These are phyloP conservation scores for Collariella sp. DNA, from an alignment of 495 filamentous ascomycete species.

Conservation along the genomic window DNA sequence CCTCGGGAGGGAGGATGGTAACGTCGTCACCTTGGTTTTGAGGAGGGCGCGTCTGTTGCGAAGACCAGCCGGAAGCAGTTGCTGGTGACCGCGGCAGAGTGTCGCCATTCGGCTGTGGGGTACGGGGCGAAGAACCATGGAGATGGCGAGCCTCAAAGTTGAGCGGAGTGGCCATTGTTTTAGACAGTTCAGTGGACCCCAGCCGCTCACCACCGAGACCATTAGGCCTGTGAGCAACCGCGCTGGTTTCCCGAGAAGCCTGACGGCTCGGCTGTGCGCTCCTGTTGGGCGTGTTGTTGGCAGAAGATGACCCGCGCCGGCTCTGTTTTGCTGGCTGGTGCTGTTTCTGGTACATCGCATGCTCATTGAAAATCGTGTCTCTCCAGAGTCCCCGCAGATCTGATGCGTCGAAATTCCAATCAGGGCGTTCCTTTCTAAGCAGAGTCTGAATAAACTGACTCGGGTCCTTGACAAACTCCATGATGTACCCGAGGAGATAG, in stretches of 20 bases:
- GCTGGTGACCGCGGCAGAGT: neutral
- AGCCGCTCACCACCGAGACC: neutral
- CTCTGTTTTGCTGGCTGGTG: conserved; percentile 18
- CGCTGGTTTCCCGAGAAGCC: neutral
- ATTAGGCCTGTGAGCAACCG: neutral
- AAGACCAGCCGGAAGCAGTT: neutral
- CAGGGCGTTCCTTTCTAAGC: conserved; percentile 22
- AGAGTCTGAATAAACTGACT: conserved; percentile 46
- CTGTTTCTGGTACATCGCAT: conserved; percentile 25
- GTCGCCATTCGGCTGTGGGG: neutral
- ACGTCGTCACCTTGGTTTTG: neutral
- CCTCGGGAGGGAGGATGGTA: neutral
- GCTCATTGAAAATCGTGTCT: conserved; percentile 29
- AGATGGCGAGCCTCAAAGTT: neutral
- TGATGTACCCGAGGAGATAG: conserved; percentile 73
- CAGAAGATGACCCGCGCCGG: conserved; percentile 9
- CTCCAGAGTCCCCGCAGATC: conserved; percentile 30
- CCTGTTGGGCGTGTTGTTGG: neutral
- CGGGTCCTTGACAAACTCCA: conserved; percentile 66
- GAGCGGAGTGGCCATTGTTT: neutral
- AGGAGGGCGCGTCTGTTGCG: neutral
- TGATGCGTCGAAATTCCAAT: conserved; percentile 32
- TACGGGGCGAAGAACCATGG: neutral
- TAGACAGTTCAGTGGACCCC: neutral
- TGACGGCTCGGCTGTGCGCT: neutral